Base-by-base conservation (phyloP, 2,329 filamentous ascomycete genomes). In the Anthostomella pinea region DNA sequence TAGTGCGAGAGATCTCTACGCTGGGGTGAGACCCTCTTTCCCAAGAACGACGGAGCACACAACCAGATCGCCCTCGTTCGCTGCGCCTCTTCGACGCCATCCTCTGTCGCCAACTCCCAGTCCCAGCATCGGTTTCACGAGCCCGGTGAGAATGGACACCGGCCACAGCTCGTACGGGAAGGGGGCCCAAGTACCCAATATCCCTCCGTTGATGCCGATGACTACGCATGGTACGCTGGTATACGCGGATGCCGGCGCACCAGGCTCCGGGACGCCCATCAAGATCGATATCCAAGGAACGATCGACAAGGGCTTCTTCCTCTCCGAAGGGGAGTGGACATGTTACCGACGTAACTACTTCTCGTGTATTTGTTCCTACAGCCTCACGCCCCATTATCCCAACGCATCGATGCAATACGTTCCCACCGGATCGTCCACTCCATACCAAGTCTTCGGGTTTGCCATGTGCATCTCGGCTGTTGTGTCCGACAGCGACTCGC, bases 301-400 rank as follows among this genome's bases (percentile, higher is more conserved):
- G 52, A 88, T 95, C 41, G 87, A 94, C 60, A 94, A 95, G 53
- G 89, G 89, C 0, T 94, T 95, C 65, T 95, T 95, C 58, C 69
- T 81, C 22, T 76, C 75, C 3, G 89, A 94, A 37, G 73, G 77
- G 13, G 87, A 90, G 52, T 95, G 88, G 88, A 95, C 89, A 0
- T 95, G 89, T 65, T 95, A 95, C 59, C 76, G 89, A 21, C 77
- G 90, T 27, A 95, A 95, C 60, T 95, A 95, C 64, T 93, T 95
- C 59, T 83, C 86, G 0, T 88, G 93, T 35, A 79, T 83, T 33
- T 91, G 87, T 60, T 87, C 84, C 3, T 95, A 83, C 63, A 75
- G 75, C 9, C 67, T 95, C 16, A 70, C 72, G 25, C 85, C 85
- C 2, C 65, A 69, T 39, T 67, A 65, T 34, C 63, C 66, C 2